Evolutionary conservation across 139 green algal species (phyloP), one percentile per base, ranked within the genome.

Genomic region (Monoraphidium neglectum): DNA sequence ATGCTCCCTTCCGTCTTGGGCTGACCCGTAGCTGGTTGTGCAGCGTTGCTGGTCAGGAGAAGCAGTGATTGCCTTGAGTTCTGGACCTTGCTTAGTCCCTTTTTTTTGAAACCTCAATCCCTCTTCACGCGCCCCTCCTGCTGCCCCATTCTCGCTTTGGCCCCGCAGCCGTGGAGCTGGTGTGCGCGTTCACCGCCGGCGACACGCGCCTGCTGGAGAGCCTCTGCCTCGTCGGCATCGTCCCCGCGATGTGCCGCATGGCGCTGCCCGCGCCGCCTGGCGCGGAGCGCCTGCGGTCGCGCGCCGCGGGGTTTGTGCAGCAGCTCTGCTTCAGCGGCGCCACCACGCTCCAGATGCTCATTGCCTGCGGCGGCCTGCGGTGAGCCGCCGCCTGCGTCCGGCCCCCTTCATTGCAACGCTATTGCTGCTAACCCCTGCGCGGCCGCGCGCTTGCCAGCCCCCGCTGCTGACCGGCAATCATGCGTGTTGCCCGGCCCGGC

Each of bases 211-310:
- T 89, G 32, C 71, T 95, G 63, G 82, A 91, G 63, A 77, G 69
- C 35, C 43, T 88, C 53, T 94, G 87, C 77, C 79, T 92, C n/a
- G 76, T 95, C 35, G 93, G 92, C 49, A 32, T 93, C n/a, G 67
- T 96, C 61, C 94, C 90, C 1, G 72, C 83, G 4, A 84, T 90
- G 15, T 68, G 83, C 2, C 76, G 81, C 61, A 85, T 90, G 62
- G 62, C 81, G 6, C 37, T 59, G 21, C 61, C 73, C 16, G 62
- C 37, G 23, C 51, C 46, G 28, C 38, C 54, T 28, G n/a, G 18
- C 37, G 70, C 70, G 18, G 65, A 80, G 54, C 43, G 47, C n/a
- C 66, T 92, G 66, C 80, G 90, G 21, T 32, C 77, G 38, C 78
- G 82, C 57, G 89, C 91, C 4, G 93, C 88, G 30, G 37, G 43